Base-by-base conservation (phyloP, 805 yeast genomes). In the Candida verbasci region DNA sequence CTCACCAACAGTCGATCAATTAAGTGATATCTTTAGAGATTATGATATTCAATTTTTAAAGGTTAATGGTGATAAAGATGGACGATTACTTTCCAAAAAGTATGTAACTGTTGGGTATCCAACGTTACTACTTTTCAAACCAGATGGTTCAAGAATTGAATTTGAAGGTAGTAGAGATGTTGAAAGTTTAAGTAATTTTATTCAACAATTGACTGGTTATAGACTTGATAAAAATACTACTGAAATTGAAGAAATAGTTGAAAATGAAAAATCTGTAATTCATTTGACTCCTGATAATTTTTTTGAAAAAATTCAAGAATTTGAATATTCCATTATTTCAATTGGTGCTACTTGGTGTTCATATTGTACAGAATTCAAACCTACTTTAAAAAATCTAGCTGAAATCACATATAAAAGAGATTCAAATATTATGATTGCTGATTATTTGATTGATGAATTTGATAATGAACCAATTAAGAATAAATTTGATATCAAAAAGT, bases 101-200 rank as follows among this genome's bases (percentile, higher is more conserved):
- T 78, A 68, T 53, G 67, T 68, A n/a, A 56, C 76, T 27, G 62
- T 74, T 24, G 84, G 85, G 10, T 85, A 66, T 50, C 95, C 95
- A 3, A 74, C 80, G 26, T 53, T 86, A 37, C 68, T 69, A 45
- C 58, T 82, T 43, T 74, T 83, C 47, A 76, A 79, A 24, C 73
- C 74, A 12, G 51, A 62, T 14, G 31, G 31, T 15, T 28, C 14
- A 20, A 58, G 72, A 25, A 53, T 72, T 22, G 79, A 72, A 38
- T 84, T 67, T 42, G 65, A 66, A 24, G 84, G 87, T 1, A 58
- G 58, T 18, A 68, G 89, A 46, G 72, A 69, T 27, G 46, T 70
- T 12, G 72, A 70, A 16, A 55, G 70, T 15, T 66, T 83, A 34
- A 63, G 72, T 24, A 72, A 70, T 38, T 86, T 79, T 48, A 55